Conservation (phyloP, 352 stramenopile species). For the Globisporangium sylvaticum region DNA sequence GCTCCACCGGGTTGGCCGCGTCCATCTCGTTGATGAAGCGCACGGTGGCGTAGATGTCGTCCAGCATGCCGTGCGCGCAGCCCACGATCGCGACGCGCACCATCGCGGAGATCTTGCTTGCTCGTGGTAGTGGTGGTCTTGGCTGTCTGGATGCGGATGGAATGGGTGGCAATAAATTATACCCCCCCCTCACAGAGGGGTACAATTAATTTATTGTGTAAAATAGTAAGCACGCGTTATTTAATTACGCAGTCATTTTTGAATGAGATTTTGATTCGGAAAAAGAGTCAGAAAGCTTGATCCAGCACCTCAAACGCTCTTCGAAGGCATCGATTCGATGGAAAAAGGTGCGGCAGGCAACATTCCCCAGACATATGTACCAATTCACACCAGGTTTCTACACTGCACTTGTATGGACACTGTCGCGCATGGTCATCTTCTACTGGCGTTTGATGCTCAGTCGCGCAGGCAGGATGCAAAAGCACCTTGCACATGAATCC, state of each 20-base stretch:
- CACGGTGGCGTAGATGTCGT: slow-evolving; percentile 96
- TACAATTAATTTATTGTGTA: not conserved
- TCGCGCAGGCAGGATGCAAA: too few relatives aligned
- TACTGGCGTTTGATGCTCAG: too few relatives aligned
- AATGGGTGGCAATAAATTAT: not conserved
- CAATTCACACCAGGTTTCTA: too few relatives aligned
- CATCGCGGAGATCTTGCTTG: not conserved
- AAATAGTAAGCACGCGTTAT: not conserved
- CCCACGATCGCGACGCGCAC: slow-evolving; percentile 93
- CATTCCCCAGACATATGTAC: too few relatives aligned
- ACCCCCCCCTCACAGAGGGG: not conserved
- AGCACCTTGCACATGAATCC: too few relatives aligned
- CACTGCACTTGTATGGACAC: too few relatives aligned
- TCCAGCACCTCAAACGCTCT: too few relatives aligned
- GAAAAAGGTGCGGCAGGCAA: too few relatives aligned
- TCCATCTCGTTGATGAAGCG: slow-evolving; percentile 88
- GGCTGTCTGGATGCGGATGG: not conserved
- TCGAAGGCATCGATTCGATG: too few relatives aligned
- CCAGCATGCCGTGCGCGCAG: slow-evolving; percentile 97
- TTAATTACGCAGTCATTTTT: not conserved
- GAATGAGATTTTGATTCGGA: too few relatives aligned
- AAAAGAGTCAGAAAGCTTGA: too few relatives aligned
- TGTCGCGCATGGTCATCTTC: too few relatives aligned
- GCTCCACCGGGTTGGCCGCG: slow-evolving; percentile 77
- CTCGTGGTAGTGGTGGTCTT: not conserved